Evolutionary conservation across 1,284 basidiomycete species (phyloP), one percentile per base, ranked within the genome.

Genomic region (Gymnopus androsaceus): DNA sequence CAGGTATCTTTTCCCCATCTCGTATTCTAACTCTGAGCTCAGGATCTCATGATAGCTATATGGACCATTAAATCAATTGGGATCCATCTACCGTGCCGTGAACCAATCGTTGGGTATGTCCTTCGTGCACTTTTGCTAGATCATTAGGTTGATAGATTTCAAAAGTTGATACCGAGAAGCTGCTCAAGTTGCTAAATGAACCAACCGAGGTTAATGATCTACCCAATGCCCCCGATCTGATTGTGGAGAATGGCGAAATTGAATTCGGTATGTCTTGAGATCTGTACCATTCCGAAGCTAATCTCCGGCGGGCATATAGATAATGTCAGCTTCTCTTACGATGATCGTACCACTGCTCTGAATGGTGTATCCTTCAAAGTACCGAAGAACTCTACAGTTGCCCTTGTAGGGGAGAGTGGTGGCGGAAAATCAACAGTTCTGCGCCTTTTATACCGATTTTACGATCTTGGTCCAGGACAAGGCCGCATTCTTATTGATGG

Each of bases 281-380:
- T 50, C 7, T 38, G 11, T 25, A 36, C 9, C 36, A 23, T 9
- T 3, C 21, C 21, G 17, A 12, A 28, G 25, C 48, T 50, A 30
- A 50, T 50, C 21, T 37, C 12, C 23, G 38, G 56, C 51, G 12
- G 23, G 15, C 34, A 53, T 21, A 15, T 60, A 92, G 89, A 90
- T 14, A 85, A 92, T 58, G 90, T 92, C 59, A 82, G 72, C 64
- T 92, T 94, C 72, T 87, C 87, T 7, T 96, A 96, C 71, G 92
- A 95, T 64, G 83, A 81, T 21, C 84, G 84, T 54, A 80, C 78
- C 31, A 82, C 81, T 41, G 92, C 91, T 0, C 78, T 96, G 28
- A 81, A 84, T 57, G 84, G 84, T 21, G 79, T 97, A 48, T 92
- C 87, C 7, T 96, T 96, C 79, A 88, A 84, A 64, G 85, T 94